phyloP scores from a whole-genome alignment of 371 early-diverging fungal species.

The Catenaria anguillulae region DNA sequence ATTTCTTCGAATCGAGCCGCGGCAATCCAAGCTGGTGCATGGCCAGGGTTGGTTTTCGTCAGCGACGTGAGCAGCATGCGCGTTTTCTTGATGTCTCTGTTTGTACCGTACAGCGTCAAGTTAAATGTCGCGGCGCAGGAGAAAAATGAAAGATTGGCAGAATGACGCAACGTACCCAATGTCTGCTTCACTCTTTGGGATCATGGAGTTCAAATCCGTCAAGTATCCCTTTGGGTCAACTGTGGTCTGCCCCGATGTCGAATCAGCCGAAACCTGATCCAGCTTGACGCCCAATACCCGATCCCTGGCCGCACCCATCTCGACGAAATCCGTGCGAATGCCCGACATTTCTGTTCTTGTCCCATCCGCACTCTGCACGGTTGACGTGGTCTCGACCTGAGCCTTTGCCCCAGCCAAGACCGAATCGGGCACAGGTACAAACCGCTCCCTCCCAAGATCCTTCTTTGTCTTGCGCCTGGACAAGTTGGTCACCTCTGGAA shows the following conservation, averaged over 20 bases:
- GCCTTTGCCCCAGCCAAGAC: constrained; percentile 35
- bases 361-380: constrained; percentile 38
- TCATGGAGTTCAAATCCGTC: constrained; percentile 74
- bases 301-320: constrained; percentile 87
- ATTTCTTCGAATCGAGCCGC: constrained; percentile 91
- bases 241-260: constrained; percentile 60
- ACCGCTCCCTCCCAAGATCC: constrained; percentile 41
- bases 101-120: neutral
- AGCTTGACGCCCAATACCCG: constrained; percentile 72
- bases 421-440: constrained; percentile 73
- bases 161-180: constrained; percentile 41
- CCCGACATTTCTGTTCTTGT: constrained; percentile 30
- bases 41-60: constrained; percentile 79
- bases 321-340: constrained; percentile 68
- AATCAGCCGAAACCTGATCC: constrained; percentile 63
- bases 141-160: neutral
- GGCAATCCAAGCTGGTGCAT: constrained; percentile 96
- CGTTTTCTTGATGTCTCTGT: constrained; percentile 79
- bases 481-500: constrained; percentile 87
- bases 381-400: constrained; percentile 21
- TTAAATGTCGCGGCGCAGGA: neutral
- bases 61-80: constrained; percentile 73
- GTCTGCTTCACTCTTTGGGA: constrained; percentile 68
- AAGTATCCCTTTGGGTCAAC: constrained; percentile 90
- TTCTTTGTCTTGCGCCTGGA: constrained; percentile 62